These are phyloP conservation scores for Phytopythium kandeliae DNA, from an alignment of 352 stramenopile species.

Conservation along the genomic window DNA sequence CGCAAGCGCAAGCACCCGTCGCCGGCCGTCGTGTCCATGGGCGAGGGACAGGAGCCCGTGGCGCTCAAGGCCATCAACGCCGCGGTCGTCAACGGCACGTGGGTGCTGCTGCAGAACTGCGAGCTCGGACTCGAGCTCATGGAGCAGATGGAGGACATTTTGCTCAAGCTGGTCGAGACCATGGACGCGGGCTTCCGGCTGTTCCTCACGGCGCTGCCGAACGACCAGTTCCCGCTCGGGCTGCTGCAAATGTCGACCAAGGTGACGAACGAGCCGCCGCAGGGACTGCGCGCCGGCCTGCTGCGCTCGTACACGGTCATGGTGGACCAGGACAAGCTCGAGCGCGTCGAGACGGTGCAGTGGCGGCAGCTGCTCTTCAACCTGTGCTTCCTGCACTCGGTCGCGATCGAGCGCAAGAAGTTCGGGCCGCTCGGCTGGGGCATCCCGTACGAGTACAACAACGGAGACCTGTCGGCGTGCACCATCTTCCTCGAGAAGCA, in stretches of 20 bases:
- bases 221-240: slow-evolving; percentile 95
- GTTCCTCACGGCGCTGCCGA: slow-evolving; percentile 97
- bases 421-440: slow-evolving; percentile 97
- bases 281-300: slow-evolving; percentile 93
- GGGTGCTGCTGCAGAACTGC: slow-evolving; percentile 98
- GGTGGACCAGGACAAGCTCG: slow-evolving; percentile 98
- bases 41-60: slow-evolving; percentile 97
- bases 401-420: slow-evolving; percentile 98
- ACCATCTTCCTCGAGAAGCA: slow-evolving; percentile 99
- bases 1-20: slow-evolving; percentile 96
- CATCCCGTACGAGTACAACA: slow-evolving; percentile 99
- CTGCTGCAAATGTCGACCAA: slow-evolving; percentile 99
- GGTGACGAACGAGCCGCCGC: slow-evolving; percentile 97
- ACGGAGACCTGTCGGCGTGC: slow-evolving; percentile 96
- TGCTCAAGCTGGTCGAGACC: slow-evolving; percentile 93
- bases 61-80: slow-evolving; percentile 96
- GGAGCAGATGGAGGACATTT: slow-evolving; percentile 98
- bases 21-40: slow-evolving; percentile 96
- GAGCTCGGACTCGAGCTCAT: slow-evolving; percentile 97
- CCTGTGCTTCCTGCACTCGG: slow-evolving; percentile 97
- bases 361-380: slow-evolving; percentile 97
- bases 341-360: slow-evolving; percentile 94
- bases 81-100: slow-evolving; percentile 95
- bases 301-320: slow-evolving; percentile 97
- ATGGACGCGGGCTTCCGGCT: slow-evolving; percentile 96